Evolutionary conservation across 352 stramenopile species (phyloP).

Genomic region (Halophytophthora polymorphica): DNA sequence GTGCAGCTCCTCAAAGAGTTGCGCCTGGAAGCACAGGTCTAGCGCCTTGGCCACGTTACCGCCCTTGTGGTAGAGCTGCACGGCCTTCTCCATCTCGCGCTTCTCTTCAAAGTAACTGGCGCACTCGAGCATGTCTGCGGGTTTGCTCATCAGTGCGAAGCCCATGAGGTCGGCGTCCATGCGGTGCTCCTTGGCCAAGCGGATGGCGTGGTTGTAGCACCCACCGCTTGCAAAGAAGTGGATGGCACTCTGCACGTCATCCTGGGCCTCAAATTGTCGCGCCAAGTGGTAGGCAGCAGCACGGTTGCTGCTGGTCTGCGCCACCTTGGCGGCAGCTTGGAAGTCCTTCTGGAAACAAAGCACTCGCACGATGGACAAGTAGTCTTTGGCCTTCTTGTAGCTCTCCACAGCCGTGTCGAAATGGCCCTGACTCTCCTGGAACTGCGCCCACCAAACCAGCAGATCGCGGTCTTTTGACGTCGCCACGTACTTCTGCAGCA

Average conservation of each 20-base stretch:
- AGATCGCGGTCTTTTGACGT: constrained; percentile 86
- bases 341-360: constrained; percentile 91
- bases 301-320: constrained; percentile 71
- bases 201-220: constrained; percentile 94
- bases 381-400: constrained; percentile 87
- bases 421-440: constrained; percentile 88
- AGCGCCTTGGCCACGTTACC: constrained; percentile 90
- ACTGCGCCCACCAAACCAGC: constrained; percentile 93
- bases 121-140: constrained; percentile 87
- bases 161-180: constrained; percentile 91
- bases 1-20: constrained; percentile 86
- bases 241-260: constrained; percentile 86
- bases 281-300: constrained; percentile 85
- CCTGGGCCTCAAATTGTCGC: constrained; percentile 80
- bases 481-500: constrained; percentile 90
- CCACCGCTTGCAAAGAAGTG: constrained; percentile 88
- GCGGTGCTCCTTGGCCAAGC: constrained; percentile 86
- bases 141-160: constrained; percentile 88
- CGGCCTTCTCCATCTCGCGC: constrained; percentile 91
- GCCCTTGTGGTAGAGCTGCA: constrained; percentile 93
- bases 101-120: constrained; percentile 92
- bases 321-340: constrained; percentile 76
- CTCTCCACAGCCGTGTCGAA: constrained; percentile 85
- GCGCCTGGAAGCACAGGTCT: constrained; percentile 90
- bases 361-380: constrained; percentile 90